A percentile compares a stretch with the other conserved stretches of the same genome.
Evolutionary conservation across 148 eudicot species (phyloP).

Genomic region (Drosera capensis): DNA sequence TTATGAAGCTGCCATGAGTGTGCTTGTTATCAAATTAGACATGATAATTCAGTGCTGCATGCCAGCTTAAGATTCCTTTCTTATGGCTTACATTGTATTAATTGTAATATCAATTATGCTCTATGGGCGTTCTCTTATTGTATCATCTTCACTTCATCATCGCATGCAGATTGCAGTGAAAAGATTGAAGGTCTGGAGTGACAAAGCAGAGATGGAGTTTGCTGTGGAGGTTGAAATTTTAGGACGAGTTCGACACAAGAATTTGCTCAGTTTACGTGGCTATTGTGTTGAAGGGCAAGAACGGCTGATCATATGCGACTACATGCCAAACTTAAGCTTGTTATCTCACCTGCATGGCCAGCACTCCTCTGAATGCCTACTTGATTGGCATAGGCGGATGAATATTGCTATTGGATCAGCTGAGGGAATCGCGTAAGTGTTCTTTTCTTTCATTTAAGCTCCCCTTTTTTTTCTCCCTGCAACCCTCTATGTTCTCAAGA

Average conservation of each 20-base stretch:
- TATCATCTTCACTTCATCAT: background rate
- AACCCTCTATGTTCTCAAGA: background rate
- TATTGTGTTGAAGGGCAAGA: slow-evolving; percentile 94
- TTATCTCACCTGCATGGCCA: slow-evolving; percentile 84
- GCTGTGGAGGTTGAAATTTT: slow-evolving; percentile 71
- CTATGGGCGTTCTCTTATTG: background rate
- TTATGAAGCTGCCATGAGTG: too few relatives aligned
- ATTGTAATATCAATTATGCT: background rate
- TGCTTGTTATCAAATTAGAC: too few relatives aligned
- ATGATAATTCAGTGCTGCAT: too few relatives aligned
- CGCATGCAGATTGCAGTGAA: slow-evolving; percentile 78
- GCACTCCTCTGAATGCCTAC: slow-evolving; percentile 69
- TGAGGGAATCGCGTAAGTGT: slow-evolving; percentile 74
- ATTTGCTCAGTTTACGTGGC: slow-evolving; percentile 69
- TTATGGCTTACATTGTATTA: too few relatives aligned
- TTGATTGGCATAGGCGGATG: slow-evolving; percentile 81
- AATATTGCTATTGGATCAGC: slow-evolving; percentile 75
- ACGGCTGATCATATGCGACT: slow-evolving; percentile 78
- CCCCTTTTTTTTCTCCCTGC: background rate
- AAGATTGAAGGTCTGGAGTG: slow-evolving; percentile 82
- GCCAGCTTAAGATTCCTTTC: too few relatives aligned
- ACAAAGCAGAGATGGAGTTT: slow-evolving; percentile 72
- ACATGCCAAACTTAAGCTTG: slow-evolving; percentile 77
- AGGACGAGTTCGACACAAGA: slow-evolving; percentile 75
- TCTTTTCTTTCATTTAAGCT: background rate